A percentile compares a stretch with the other conserved stretches of the same genome.
phyloP scores from a whole-genome alignment of 371 early-diverging fungal species.

The Mortierella sp. region DNA sequence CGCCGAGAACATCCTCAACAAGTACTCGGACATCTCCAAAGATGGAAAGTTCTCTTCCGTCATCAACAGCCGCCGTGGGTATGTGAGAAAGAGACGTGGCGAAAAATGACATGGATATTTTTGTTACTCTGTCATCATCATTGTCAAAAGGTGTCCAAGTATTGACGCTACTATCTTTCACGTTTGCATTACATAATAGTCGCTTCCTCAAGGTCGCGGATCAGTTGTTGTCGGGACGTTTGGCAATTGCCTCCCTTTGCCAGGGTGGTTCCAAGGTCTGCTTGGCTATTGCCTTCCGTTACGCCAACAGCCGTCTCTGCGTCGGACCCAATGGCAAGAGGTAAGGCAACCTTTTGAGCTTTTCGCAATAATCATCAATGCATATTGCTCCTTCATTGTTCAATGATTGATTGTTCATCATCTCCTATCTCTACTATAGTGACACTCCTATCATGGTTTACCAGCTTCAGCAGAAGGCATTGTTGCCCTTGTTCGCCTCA shows the following conservation, averaged over 20 bases:
- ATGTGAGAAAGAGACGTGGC: slow-evolving; percentile 3
- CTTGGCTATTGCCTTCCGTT: slow-evolving; percentile 73
- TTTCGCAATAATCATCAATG: not conserved
- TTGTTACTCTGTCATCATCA: not conserved
- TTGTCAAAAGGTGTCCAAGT: not conserved
- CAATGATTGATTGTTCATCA: not conserved
- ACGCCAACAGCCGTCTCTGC: slow-evolving; percentile 73
- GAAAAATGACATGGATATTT: not conserved
- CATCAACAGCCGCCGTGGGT: slow-evolving; percentile 69
- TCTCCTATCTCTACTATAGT: slow-evolving; percentile 19
- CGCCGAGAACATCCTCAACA: slow-evolving; percentile 76
- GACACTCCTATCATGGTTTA: slow-evolving; percentile 80
- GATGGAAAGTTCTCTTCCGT: slow-evolving; percentile 69
- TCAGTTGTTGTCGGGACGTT: slow-evolving; percentile 77
- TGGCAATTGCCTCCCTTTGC: slow-evolving; percentile 77
- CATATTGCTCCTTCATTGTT: too few species aligned
- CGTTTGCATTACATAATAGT: slow-evolving; percentile 21
- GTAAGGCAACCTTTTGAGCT: slow-evolving; percentile 13
- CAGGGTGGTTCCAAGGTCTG: slow-evolving; percentile 72
- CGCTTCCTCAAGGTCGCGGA: slow-evolving; percentile 82
- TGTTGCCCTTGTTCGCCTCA: slow-evolving; percentile 75
- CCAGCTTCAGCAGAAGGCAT: slow-evolving; percentile 81
- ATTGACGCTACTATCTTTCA: not conserved
- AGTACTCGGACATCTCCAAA: slow-evolving; percentile 73
- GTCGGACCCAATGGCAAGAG: slow-evolving; percentile 81